Base-by-base conservation (phyloP, 1,139 yeast genomes). In the Zygosaccharomyces sapae region DNA sequence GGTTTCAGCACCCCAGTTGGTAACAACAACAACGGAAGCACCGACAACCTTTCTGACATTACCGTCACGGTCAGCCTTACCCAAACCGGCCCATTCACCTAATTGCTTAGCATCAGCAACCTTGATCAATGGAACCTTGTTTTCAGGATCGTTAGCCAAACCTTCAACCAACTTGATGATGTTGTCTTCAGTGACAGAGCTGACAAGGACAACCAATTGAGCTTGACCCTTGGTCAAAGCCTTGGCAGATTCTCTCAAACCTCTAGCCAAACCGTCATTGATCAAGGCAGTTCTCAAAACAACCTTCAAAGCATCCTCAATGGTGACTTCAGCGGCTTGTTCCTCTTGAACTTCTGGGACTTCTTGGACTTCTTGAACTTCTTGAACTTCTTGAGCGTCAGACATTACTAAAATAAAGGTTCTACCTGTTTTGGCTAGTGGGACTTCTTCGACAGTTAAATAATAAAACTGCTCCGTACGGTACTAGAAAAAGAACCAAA, bases 61-160 rank as follows among this genome's bases (percentile, higher is more conserved):
- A 79, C 98, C 99, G 71, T 92, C 98, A 81, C 96, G 89, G 95
- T 92, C 98, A 70, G 92, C 85, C 80, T 89, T 92, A 81, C 97
- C 94, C 68, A 92, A 83, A 84, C 99, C 99, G 71, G 97, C 98
- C 99, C 98, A 92, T 82, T 92, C 97, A 83, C 99, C 99, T 73
- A 92, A 86, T 81, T 88, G 88, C 86, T 92, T 92, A 73, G 97
- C 96, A 74, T 94, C 98, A 67, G 97, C 88, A 67, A 92, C 97
- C 86, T 92, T 92, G 84, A 94, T 86, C 76, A 92, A 83, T 70
- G 97, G 97, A 67, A 92, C 88, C 80, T 88, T 88, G 77, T 83
- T 82, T 73, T 88, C 95, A 72, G 95, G 88, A 77, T 88, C 96
- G 81, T 89, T 88, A 80, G 97, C 90, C 72, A 92, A 85, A 79